Conservation (phyloP, 441 rosid genomes). For the Hura crepitans region DNA sequence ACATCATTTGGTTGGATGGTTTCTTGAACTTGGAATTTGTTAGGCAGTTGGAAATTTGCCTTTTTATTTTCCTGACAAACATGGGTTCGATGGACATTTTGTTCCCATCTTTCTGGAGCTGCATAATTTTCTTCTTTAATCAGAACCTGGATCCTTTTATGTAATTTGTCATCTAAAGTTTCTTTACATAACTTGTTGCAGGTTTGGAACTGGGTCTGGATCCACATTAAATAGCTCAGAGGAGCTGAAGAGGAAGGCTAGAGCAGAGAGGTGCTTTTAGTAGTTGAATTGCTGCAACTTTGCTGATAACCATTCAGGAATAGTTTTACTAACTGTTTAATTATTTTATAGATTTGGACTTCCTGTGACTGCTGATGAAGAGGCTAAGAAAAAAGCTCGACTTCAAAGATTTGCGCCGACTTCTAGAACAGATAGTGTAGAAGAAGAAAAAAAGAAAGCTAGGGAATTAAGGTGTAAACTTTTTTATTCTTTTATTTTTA, state of each 20-base stretch:
- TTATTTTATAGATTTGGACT: conserved; percentile 62
- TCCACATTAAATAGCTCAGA: conserved; percentile 47
- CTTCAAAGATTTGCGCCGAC: conserved; percentile 60
- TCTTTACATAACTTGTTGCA: not conserved
- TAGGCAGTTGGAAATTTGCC: not conserved
- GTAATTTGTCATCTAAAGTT: not conserved
- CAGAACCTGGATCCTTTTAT: not conserved
- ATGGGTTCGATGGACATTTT: not conserved
- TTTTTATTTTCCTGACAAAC: not conserved
- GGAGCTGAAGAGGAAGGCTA: conserved; percentile 79
- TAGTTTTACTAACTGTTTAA: not conserved
- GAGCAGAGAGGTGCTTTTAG: conserved; percentile 69
- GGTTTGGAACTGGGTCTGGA: conserved; percentile 17
- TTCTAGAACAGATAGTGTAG: conserved; percentile 43
- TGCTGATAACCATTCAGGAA: not conserved
- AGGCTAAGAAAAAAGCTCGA: conserved; percentile 81
- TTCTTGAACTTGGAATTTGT: not conserved
- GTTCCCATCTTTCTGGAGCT: not conserved
- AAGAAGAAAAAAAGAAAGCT: conserved; percentile 80
- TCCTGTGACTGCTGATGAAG: conserved; percentile 49
- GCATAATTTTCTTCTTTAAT: not conserved
- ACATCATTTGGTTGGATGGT: not conserved
- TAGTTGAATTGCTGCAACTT: conserved; percentile 9
- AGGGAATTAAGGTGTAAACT: conserved; percentile 58
- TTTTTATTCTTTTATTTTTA: not conserved